Base-by-base conservation (phyloP, 2,329 filamentous ascomycete species). In the Aspergillus texensis region DNA sequence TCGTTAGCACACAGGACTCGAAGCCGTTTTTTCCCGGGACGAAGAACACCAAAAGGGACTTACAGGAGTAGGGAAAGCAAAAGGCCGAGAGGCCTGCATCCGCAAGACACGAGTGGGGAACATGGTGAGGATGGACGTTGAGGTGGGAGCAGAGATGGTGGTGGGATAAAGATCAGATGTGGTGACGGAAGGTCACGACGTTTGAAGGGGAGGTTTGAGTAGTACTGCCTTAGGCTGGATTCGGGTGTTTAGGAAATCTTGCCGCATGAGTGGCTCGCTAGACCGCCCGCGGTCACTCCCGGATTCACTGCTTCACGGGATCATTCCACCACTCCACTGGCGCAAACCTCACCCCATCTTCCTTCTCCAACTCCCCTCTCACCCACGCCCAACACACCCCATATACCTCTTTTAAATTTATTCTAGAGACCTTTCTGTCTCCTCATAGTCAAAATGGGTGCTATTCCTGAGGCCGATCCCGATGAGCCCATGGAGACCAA, bases 401-500 rank as follows among this genome's bases (percentile, higher is more conserved):
- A 30, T 57, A 34, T 54, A 41, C 52, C 57, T 32, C 28, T 55
- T 46, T 26, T 45, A 48, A 53, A 14, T 58, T 63, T 62, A 57
- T 61, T 59, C 62, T 46, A 46, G 61, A 65, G 66, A 60, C 60
- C 61, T 53, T 62, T 65, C 62, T 64, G 65, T 67, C 66, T 68
- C 65, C 65, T 58, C 52, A 67, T 67, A 62, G 82, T 82, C 87
- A 94, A 84, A 75, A 99, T 99, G 94, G 91, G 93, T 81, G 92
- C 96, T 84, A 82, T 82, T 75, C 80, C 81, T 69, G 77, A 80
- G 70, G 76, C 75, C 65, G 90, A 92, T 70, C 79, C 81, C 77
- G 92, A 92, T 79, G 90, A 92, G 77, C 86, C 88, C 78, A 88
- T 88, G 78, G 91, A 96, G 82, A 97, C 94, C 84, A 99, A 97